Conservation (phyloP, 495 filamentous ascomycete species). For the Penicillium manginii region DNA sequence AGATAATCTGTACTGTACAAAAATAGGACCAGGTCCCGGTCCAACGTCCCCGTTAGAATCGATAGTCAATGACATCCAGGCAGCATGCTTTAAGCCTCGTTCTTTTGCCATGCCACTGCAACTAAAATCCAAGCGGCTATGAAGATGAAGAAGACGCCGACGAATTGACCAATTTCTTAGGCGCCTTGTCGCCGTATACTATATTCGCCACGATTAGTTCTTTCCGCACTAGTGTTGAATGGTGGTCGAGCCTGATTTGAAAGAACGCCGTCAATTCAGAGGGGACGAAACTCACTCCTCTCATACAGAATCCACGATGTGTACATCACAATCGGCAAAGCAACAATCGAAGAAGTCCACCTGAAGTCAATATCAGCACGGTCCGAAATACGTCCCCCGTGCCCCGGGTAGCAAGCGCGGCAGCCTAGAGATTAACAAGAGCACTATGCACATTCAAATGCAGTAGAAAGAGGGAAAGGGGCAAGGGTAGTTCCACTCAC, state of each 20-base stretch:
- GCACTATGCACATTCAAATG: background rate
- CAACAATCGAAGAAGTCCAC: slow-evolving; percentile 55
- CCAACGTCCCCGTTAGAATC: no score
- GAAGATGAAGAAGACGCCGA: background rate
- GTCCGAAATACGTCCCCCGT: no score
- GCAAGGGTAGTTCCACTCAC: slow-evolving; percentile 15
- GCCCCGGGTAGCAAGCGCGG: no score
- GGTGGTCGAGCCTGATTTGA: no score
- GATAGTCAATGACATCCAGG: no score
- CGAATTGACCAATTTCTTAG: background rate
- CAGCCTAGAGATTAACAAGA: no score
- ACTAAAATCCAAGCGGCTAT: background rate
- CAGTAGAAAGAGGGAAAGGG: background rate
- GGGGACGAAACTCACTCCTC: slow-evolving; percentile 19
- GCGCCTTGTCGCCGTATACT: slow-evolving; percentile 1
- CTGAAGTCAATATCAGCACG: slow-evolving; percentile 27
- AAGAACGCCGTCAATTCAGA: background rate
- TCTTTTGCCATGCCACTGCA: background rate
- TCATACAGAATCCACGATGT: slow-evolving; percentile 34
- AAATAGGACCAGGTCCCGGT: no score
- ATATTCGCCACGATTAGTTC: background rate
- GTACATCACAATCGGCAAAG: slow-evolving; percentile 54
- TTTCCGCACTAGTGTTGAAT: no score
- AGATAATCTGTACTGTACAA: no score
- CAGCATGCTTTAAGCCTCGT: no score